Evolutionary conservation across 768 basidiomycete genomes (phyloP).

Genomic region (Collybia sp.): DNA sequence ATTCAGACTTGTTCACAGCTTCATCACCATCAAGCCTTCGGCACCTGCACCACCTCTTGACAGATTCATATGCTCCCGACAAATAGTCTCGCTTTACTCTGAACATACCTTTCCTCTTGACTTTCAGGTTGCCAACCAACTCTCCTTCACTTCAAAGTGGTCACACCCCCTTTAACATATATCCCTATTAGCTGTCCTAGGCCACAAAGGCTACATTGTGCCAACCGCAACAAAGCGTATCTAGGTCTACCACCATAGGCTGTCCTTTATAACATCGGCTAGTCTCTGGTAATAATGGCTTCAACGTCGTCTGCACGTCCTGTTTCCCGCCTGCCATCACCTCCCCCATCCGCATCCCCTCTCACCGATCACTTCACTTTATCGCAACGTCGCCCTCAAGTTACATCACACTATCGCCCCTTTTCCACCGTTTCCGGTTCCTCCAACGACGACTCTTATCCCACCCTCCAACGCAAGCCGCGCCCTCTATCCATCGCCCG

Average conservation of each 20-base stretch:
- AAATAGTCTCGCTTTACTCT: background rate
- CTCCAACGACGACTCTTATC: conserved; percentile 7
- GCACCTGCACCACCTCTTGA: no score
- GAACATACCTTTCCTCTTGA: background rate
- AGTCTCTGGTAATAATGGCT: no score
- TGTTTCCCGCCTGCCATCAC: conserved; percentile 4
- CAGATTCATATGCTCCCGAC: no score
- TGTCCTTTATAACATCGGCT: conserved; percentile 8
- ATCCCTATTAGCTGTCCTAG: no score
- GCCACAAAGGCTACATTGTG: no score
- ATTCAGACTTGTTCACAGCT: no score
- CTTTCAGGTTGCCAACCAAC: background rate
- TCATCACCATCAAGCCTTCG: no score
- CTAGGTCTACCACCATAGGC: background rate
- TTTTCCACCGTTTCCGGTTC: conserved; percentile 27
- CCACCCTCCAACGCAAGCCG: conserved; percentile 2
- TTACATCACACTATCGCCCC: conserved; percentile 33
- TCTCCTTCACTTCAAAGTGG: background rate
- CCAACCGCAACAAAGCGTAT: no score
- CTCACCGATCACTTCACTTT: conserved; percentile 7
- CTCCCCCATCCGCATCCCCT: conserved; percentile 6
- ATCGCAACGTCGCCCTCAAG: conserved; percentile 8
- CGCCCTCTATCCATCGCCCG: conserved; percentile 19
- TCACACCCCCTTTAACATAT: background rate
- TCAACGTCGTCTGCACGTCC: conserved; percentile 1